Conservation (phyloP, 352 stramenopile genomes). For the Phytopythium kandeliae region DNA sequence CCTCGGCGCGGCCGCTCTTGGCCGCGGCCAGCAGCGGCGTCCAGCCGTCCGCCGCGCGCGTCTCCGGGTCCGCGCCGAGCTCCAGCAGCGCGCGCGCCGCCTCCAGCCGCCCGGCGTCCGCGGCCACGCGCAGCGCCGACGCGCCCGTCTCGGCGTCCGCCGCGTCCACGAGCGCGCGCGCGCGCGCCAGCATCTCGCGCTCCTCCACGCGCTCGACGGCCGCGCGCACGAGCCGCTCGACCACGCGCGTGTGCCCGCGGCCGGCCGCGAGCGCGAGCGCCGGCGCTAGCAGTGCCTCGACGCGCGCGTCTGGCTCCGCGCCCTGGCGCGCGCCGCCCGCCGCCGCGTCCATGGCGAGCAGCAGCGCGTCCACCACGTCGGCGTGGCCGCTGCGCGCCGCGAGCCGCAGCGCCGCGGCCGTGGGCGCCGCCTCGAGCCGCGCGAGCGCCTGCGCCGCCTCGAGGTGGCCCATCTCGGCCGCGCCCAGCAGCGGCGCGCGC, state of each 20-base stretch:
- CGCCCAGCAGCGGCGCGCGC: slow-evolving; percentile 17
- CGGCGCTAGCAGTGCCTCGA: background rate
- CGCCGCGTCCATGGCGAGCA: too few species aligned
- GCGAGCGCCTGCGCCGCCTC: slow-evolving; percentile 10
- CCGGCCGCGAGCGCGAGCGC: background rate
- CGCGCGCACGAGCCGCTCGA: slow-evolving; percentile 5
- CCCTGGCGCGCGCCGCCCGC: too few species aligned
- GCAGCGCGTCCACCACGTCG: slow-evolving; percentile 13
- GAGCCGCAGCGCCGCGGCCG: slow-evolving; percentile 11
- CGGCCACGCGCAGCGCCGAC: slow-evolving; percentile 17
- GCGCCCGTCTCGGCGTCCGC: slow-evolving; percentile 2
- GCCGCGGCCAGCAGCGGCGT: slow-evolving; percentile 20
- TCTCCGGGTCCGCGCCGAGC: slow-evolving; percentile 14
- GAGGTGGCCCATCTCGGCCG: slow-evolving; percentile 18
- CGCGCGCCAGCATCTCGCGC: slow-evolving; percentile 3
- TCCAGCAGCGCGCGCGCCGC: slow-evolving; percentile 15
- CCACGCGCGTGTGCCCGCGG: slow-evolving; percentile 1
- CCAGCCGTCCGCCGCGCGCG: slow-evolving; percentile 14
- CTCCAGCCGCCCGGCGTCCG: slow-evolving; percentile 11
- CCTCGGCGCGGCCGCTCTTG: slow-evolving; percentile 16
- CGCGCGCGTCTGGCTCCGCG: too few species aligned
- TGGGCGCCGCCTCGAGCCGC: background rate
- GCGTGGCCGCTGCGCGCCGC: slow-evolving; percentile 15
- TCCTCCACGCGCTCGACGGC: background rate
- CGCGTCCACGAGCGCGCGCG: slow-evolving; percentile 7